Evolutionary conservation across 768 basidiomycete genomes (phyloP).

Genomic region (Amanita pseudoporphyria): DNA sequence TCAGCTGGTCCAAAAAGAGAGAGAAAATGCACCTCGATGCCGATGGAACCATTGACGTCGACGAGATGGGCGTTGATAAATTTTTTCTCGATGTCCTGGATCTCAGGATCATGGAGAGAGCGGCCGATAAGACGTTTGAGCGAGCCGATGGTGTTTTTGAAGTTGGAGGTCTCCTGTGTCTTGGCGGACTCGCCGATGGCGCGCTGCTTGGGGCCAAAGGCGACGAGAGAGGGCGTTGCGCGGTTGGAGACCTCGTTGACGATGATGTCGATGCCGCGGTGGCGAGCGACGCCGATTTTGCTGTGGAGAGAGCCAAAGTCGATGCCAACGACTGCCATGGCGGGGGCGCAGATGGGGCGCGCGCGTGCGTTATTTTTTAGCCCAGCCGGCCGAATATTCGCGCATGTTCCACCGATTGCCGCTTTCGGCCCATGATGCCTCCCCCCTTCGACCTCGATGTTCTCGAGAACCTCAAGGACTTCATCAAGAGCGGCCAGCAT

Average conservation of each 20-base stretch:
- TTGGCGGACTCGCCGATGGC: conserved; percentile 92
- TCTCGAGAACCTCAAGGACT: conserved; percentile 63
- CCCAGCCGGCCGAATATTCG: neutral
- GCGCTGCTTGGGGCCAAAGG: conserved; percentile 87
- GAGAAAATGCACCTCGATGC: conserved; percentile 60
- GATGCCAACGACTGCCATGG: conserved; percentile 90
- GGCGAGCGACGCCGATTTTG: conserved; percentile 95
- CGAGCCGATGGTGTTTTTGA: conserved; percentile 92
- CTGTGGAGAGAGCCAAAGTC: conserved; percentile 88
- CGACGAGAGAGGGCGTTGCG: conserved; percentile 89
- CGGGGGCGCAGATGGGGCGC: neutral
- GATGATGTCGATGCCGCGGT: conserved; percentile 98
- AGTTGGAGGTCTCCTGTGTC: conserved; percentile 96
- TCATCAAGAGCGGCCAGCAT: conserved; percentile 67
- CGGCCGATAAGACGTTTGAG: conserved; percentile 89
- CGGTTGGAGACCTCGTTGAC: conserved; percentile 97
- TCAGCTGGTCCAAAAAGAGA: neutral
- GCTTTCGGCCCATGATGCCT: neutral
- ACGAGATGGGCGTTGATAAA: conserved; percentile 83
- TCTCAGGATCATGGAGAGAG: conserved; percentile 69
- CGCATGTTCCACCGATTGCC: neutral
- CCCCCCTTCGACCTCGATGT: conserved; percentile 49
- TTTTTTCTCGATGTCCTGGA: conserved; percentile 79
- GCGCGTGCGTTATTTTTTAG: neutral
- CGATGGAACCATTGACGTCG: conserved; percentile 77